Evolutionary conservation across 768 basidiomycete genomes (phyloP).

Genomic region (Termitomyces sp.): DNA sequence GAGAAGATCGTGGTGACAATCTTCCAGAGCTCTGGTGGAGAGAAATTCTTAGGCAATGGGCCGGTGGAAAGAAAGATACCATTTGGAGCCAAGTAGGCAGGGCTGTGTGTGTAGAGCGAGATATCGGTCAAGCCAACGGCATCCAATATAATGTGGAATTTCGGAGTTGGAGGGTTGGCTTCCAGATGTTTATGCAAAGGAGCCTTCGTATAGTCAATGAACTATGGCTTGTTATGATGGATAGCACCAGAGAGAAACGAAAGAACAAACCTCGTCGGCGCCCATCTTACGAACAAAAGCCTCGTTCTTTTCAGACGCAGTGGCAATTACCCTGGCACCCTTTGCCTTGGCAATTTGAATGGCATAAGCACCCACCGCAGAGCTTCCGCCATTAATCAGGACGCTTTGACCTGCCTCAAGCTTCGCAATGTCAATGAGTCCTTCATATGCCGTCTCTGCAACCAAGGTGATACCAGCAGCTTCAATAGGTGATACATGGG

Average conservation of each 20-base stretch:
- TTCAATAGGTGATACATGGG: slow-evolving; percentile 43
- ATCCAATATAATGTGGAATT: slow-evolving; percentile 57
- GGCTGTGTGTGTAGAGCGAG: slow-evolving; percentile 41
- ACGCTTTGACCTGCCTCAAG: slow-evolving; percentile 55
- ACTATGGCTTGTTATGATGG: slow-evolving; percentile 21
- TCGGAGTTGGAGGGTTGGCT: slow-evolving; percentile 37
- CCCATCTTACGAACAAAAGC: slow-evolving; percentile 52
- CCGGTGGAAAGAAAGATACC: slow-evolving; percentile 52
- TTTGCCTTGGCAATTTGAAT: slow-evolving; percentile 68
- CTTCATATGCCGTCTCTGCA: slow-evolving; percentile 53
- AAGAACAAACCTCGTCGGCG: slow-evolving; percentile 51
- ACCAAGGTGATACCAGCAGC: slow-evolving; percentile 60
- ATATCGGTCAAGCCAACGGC: slow-evolving; percentile 46
- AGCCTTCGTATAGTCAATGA: slow-evolving; percentile 56
- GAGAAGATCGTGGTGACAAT: slow-evolving; percentile 27
- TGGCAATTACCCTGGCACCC: slow-evolving; percentile 53
- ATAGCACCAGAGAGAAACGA: not conserved
- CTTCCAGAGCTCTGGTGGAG: slow-evolving; percentile 25
- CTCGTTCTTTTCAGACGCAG: slow-evolving; percentile 56
- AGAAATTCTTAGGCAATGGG: slow-evolving; percentile 29
- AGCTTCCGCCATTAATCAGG: slow-evolving; percentile 68
- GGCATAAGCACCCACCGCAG: slow-evolving; percentile 61
- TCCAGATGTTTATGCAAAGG: slow-evolving; percentile 43
- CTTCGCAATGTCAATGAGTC: slow-evolving; percentile 38
- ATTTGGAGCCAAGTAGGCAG: slow-evolving; percentile 47